Base-by-base conservation (phyloP, 768 basidiomycete genomes). In the Clathrus columnatus region DNA sequence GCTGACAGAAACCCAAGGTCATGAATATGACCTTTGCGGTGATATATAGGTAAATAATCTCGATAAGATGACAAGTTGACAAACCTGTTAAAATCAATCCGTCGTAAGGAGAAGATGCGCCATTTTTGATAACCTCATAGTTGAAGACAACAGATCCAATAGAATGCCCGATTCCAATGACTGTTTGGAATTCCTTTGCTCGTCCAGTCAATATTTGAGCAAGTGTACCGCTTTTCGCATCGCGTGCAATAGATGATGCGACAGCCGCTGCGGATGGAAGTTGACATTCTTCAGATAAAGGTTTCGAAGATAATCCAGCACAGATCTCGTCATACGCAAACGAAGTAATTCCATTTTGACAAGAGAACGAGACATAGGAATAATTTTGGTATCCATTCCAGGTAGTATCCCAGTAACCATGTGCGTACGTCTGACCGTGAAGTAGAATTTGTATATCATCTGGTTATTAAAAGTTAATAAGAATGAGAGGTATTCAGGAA, bases 31-130 rank as follows among this genome's bases (percentile, higher is more conserved):
- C 36, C 36, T 36, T 14, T 14, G n/a, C 11, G 14, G 14, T 14
- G n/a, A 36, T 36, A n/a, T 14, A n/a, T n/a, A 4, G 2, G 2
- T 8, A n/a, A n/a, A n/a, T n/a, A 14, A 36, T 11, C 2, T 8
- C 11, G 10, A 8, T 36, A n/a, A 36, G 11, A 36, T 4, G 11
- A 4, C 2, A n/a, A 14, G n/a, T 36, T 11, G n/a, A 14, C 46
- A 14, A 29, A 48, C 54, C 54, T 36, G 54, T 55, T 8, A 55
- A 30, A 29, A 55, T 29, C 20, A 55, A 23, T 10, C 23, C 54
- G 30, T 55, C 54, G 48, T 28, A 55, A 10, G 46, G 46, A 47
- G 54, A 55, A 2, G 18, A 11, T 7, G 24, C 44, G 0, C 54
- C 54, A 10, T 55, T 45, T n/a, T 20, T 18, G n/a, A 55, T 55